These are phyloP conservation scores for Tulasnella sp. DNA, from an alignment of 768 basidiomycete genomes.

Conservation along the genomic window DNA sequence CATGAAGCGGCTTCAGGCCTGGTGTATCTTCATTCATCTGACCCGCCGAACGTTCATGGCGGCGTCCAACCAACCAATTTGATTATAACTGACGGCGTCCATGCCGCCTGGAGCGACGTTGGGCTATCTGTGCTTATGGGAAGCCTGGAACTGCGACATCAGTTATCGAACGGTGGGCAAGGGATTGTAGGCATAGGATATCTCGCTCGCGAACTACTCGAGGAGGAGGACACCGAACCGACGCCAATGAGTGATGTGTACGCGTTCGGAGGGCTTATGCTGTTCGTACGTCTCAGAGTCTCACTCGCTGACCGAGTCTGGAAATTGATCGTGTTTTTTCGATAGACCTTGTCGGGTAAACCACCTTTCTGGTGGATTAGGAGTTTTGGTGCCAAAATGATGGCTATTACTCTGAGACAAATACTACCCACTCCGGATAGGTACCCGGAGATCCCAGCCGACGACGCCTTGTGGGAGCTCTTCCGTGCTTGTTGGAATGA, in stretches of 20 bases:
- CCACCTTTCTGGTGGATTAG: background rate
- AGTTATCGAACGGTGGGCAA: background rate
- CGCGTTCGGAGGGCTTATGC: background rate
- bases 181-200: background rate
- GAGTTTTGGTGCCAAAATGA: background rate
- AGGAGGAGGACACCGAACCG: background rate
- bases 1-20: background rate
- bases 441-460: background rate
- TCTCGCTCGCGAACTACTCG: background rate
- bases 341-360: background rate
- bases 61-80: background rate
- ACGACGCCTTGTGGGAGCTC: background rate
- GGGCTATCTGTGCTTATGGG: background rate
- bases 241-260: background rate
- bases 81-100: background rate
- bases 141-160: background rate
- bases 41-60: background rate
- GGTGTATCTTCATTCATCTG: background rate
- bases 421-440: background rate
- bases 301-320: background rate
- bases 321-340: too few relatives aligned
- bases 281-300: background rate
- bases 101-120: background rate
- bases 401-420: background rate
- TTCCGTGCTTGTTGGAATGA: background rate